These are phyloP conservation scores for Trichoderma sp. DNA, from an alignment of 2,329 filamentous ascomycete species.

Conservation along the genomic window DNA sequence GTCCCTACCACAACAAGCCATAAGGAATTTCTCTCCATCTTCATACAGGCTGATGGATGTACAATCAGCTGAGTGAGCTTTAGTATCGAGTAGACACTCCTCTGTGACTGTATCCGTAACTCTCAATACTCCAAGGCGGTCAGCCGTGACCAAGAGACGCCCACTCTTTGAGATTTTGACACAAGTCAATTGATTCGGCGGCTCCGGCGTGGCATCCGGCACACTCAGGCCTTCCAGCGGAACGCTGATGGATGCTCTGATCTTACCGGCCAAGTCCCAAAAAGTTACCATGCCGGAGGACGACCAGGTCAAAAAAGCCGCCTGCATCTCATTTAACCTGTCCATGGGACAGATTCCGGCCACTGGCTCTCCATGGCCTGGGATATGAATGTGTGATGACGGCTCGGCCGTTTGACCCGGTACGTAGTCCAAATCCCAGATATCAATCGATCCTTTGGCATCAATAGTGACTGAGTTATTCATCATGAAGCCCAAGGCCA, in stretches of 20 bases:
- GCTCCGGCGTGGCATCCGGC: conserved; percentile 48
- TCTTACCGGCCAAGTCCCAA: conserved; percentile 73
- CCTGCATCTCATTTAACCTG: conserved; percentile 57
- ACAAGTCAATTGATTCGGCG: conserved; percentile 58
- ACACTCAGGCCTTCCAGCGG: conserved; percentile 76
- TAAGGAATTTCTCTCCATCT: conserved; percentile 57
- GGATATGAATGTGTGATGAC: conserved; percentile 53
- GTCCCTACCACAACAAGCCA: conserved; percentile 84
- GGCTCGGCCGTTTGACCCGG: conserved; percentile 40
- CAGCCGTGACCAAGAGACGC: conserved; percentile 73
- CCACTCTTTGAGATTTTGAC: conserved; percentile 60
- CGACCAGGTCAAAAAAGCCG: conserved; percentile 88
- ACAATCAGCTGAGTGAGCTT: conserved; percentile 84
- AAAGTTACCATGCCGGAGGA: conserved; percentile 75
- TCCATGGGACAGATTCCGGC: conserved; percentile 70
- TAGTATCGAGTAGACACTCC: conserved; percentile 65
- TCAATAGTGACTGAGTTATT: conserved; percentile 74
- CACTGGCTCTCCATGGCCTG: conserved; percentile 63
- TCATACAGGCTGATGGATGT: conserved; percentile 76
- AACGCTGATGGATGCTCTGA: conserved; percentile 63
- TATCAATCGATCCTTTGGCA: conserved; percentile 69
- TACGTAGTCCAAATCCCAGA: conserved; percentile 52
- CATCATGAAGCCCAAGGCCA: conserved; percentile 67
- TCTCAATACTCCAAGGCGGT: conserved; percentile 79
- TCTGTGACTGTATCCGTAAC: conserved; percentile 64